Base-by-base conservation (phyloP, 345 rosid genomes). In the Eucalyptus grandis region DNA sequence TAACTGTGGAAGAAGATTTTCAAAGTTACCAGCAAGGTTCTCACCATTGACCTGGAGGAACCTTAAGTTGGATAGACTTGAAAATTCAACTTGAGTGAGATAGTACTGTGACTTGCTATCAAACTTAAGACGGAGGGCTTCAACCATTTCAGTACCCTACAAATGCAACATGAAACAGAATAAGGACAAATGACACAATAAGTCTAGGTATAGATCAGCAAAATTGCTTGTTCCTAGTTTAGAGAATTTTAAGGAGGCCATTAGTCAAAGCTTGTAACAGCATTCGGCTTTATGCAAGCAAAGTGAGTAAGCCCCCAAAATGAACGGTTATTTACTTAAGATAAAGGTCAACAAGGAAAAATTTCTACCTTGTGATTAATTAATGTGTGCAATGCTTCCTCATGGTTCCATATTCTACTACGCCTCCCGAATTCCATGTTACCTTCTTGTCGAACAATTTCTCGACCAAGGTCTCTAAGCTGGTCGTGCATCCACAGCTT, bases 401-500 rank as follows among this genome's bases (percentile, higher is more conserved):
- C 82, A 34, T 87, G 91, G 81, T 81, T 82, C 89, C 91, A 90
- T 34, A 90, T 47, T 67, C 91, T 82, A 50, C 91, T 87, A 31
- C 86, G 89, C 87, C 67, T 90, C 86, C 91, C 87, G 2, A 86
- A 53, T 26, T 90, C 89, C n/a, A 14, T 54, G 83, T 54, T 58
- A 49, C 49, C 85, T 82, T 90, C 87, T 89, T 90, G 89, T n/a
- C 82, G 91, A 72, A 90, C 91, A 43, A 90, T 90, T 65, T 87
- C 87, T 65, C 86, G 53, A 17, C 91, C 91, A 9, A 90, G 91
- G 50, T 90, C 91, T 58, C 91, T 81, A 26, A 90, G 89, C 46
- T 90, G 91, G 49, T 90, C 88, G 5, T 90, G 91, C 91, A 90
- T 90, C 91, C 91, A 56, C 80, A 90, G 81, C 87, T 87, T 88